Conservation (phyloP, 164 flowering plant genomes). For the Liquidambar formosana region DNA sequence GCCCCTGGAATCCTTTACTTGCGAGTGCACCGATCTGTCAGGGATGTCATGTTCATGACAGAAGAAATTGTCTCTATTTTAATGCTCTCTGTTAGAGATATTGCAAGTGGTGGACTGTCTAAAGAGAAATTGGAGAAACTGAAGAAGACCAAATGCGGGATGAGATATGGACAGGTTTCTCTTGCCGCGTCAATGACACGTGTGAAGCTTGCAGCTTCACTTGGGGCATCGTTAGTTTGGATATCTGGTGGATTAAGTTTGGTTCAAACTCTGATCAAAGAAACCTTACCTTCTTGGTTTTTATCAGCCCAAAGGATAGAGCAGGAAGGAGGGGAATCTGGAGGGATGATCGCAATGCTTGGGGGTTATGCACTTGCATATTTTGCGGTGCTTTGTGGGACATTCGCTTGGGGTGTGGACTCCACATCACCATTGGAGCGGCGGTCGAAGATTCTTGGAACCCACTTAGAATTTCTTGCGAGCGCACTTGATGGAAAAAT, state of each 20-base stretch:
- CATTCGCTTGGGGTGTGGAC: constrained; percentile 88
- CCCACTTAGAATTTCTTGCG: constrained; percentile 77
- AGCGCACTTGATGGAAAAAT: constrained; percentile 80
- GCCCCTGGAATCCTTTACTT: constrained; percentile 91
- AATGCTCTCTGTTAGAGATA: constrained; percentile 69
- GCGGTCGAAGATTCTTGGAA: constrained; percentile 53
- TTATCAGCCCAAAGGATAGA: constrained; percentile 52
- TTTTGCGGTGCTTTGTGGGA: constrained; percentile 68
- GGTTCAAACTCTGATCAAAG: constrained; percentile 68
- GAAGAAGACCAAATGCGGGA: constrained; percentile 54
- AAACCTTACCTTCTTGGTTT: constrained; percentile 95
- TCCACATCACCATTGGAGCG: constrained; percentile 46
- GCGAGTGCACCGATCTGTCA: constrained; percentile 66
- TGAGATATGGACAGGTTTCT: constrained; percentile 67
- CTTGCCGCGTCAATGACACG: constrained; percentile 65
- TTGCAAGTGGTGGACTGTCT: constrained; percentile 45
- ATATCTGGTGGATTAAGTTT: constrained; percentile 72
- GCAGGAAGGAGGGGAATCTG: constrained; percentile 40
- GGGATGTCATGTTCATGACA: constrained; percentile 70
- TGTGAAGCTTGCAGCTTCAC: constrained; percentile 78
- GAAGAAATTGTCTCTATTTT: constrained; percentile 73
- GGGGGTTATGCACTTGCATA: constrained; percentile 85
- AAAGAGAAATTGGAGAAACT: constrained; percentile 40
- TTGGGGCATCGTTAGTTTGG: constrained; percentile 83
- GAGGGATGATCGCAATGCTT: constrained; percentile 56